phyloP scores from a whole-genome alignment of 306 rosid species.

The Pterocarpus santalinus region DNA sequence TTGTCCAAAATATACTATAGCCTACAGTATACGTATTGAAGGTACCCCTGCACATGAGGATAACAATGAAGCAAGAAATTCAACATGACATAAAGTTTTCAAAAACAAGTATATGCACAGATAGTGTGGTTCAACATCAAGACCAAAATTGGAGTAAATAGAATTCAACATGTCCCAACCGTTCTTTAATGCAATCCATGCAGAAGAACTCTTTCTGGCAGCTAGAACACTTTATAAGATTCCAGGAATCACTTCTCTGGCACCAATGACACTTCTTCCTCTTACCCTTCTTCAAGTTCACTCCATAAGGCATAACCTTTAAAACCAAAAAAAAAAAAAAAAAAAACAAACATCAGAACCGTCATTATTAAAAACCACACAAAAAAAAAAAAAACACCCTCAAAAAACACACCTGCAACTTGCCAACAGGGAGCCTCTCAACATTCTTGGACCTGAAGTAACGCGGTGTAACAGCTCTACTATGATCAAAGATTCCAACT shows the following conservation, averaged over 20 bases:
- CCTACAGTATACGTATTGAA: slow-evolving; percentile 4
- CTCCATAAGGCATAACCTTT: slow-evolving; percentile 64
- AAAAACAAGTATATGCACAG: slow-evolving; percentile 16
- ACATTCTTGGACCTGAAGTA: slow-evolving; percentile 92
- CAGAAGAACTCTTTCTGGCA: slow-evolving; percentile 89
- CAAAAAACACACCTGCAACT: slow-evolving; percentile 64
- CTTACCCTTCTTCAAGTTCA: slow-evolving; percentile 60
- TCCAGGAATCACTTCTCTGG: slow-evolving; percentile 71
- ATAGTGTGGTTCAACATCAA: slow-evolving; percentile 18
- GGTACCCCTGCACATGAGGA: not conserved
- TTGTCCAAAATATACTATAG: slow-evolving; percentile 14
- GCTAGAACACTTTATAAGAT: slow-evolving; percentile 75
- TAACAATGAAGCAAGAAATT: slow-evolving; percentile 36
- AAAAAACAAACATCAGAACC: not conserved
- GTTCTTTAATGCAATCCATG: slow-evolving; percentile 84
- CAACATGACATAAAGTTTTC: slow-evolving; percentile 19
- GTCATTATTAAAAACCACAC: not conserved
- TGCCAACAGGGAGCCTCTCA: slow-evolving; percentile 66
- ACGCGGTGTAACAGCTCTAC: slow-evolving; percentile 53
- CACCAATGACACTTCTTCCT: slow-evolving; percentile 94
- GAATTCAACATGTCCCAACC: slow-evolving; percentile 60
- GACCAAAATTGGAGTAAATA: not conserved
- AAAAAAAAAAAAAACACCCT: not conserved
- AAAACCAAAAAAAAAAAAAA: slow-evolving; percentile 12
- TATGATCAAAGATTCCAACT: slow-evolving; percentile 52